Evolutionary conservation across 768 basidiomycete species (phyloP).

Genomic region (Lactarius evosmus): DNA sequence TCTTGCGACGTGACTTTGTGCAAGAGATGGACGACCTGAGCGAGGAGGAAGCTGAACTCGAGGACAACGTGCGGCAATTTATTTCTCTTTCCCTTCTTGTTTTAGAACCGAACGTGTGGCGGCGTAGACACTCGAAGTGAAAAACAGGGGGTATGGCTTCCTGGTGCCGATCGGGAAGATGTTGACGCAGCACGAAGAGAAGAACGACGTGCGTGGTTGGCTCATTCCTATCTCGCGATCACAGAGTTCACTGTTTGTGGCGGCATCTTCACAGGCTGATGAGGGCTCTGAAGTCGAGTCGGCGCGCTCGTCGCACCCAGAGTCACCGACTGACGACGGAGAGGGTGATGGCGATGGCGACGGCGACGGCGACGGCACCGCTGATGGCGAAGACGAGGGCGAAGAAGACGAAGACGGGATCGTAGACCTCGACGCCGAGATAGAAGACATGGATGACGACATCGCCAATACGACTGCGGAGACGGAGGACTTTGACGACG

Average conservation of each 20-base stretch:
- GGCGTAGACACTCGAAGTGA: constrained; percentile 53
- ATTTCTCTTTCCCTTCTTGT: background rate
- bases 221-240: background rate
- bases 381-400: constrained; percentile 57
- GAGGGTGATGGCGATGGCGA: constrained; percentile 32
- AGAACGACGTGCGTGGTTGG: constrained; percentile 61
- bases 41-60: constrained; percentile 80
- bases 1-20: constrained; percentile 61
- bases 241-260: background rate
- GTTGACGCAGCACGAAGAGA: constrained; percentile 76
- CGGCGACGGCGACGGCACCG: constrained; percentile 49
- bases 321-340: constrained; percentile 39
- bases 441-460: constrained; percentile 27
- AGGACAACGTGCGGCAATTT: constrained; percentile 55
- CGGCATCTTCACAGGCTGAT: constrained; percentile 36
- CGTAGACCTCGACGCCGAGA: constrained; percentile 46
- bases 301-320: constrained; percentile 39
- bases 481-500: constrained; percentile 17
- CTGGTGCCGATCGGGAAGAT: constrained; percentile 71
- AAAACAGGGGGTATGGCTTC: constrained; percentile 62
- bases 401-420: constrained; percentile 55
- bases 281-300: constrained; percentile 43
- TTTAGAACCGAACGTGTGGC: constrained; percentile 8
- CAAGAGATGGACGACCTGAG: constrained; percentile 81
- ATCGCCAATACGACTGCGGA: constrained; percentile 21